Percentiles rank a stretch among this genome's conserved stretches.
Evolutionary conservation across 768 basidiomycete genomes (phyloP).

Genomic region (Macrolepiota fuliginosa): DNA sequence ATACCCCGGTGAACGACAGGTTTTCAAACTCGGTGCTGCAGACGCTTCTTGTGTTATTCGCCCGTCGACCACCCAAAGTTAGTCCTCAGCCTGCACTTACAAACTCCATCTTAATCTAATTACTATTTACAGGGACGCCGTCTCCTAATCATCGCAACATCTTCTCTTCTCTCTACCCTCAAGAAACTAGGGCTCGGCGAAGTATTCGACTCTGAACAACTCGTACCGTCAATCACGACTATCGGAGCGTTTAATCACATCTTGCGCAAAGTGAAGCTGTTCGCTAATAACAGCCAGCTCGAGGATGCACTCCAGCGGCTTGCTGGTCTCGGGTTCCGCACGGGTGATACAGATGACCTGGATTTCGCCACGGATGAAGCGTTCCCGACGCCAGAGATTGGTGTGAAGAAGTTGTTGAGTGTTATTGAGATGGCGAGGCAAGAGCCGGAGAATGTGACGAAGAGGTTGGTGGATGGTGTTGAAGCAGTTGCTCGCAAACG

Average conservation of each 20-base stretch:
- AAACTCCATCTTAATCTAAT: neutral
- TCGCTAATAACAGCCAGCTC: conserved; percentile 54
- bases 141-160: conserved; percentile 87
- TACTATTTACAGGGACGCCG: conserved; percentile 69
- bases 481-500: too few relatives aligned
- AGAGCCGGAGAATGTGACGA: conserved; percentile 81
- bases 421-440: conserved; percentile 96
- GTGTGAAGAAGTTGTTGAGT: conserved; percentile 91
- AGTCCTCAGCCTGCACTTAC: conserved; percentile 11
- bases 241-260: conserved; percentile 74
- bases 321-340: conserved; percentile 66
- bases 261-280: conserved; percentile 76
- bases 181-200: conserved; percentile 88
- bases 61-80: conserved; percentile 91
- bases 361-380: conserved; percentile 13
- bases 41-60: conserved; percentile 83
- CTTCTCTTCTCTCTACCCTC: conserved; percentile 83
- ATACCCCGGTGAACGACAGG: conserved; percentile 94
- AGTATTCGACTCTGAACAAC: conserved; percentile 83
- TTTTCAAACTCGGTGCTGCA: conserved; percentile 96
- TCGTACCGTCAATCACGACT: conserved; percentile 77
- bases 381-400: conserved; percentile 61
- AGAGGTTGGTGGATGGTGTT: conserved; percentile 56
- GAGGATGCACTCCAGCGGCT: conserved; percentile 63
- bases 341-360: conserved; percentile 40